These are phyloP conservation scores for Trichosporon ovoides DNA, from an alignment of 1,284 basidiomycete species.

Conservation along the genomic window DNA sequence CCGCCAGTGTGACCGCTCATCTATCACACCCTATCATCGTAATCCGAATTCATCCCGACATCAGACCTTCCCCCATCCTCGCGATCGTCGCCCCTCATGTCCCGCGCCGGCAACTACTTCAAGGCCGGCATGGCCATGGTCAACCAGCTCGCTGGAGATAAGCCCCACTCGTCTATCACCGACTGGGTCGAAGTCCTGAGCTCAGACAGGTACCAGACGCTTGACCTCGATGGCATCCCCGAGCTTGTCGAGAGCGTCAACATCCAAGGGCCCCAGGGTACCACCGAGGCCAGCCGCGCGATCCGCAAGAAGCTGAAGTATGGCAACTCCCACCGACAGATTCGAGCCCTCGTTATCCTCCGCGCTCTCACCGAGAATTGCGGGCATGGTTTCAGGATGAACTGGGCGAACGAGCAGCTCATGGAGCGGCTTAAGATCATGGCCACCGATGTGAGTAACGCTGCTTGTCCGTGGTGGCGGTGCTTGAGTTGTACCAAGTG, in stretches of 20 bases:
- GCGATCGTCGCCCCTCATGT: slow-evolving; percentile 24
- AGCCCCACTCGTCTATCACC: slow-evolving; percentile 70
- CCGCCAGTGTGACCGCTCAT: neutral
- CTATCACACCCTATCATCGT: neutral
- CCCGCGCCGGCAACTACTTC: slow-evolving; percentile 34
- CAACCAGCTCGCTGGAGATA: slow-evolving; percentile 39
- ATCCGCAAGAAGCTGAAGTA: slow-evolving; percentile 97
- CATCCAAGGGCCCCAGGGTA: slow-evolving; percentile 68
- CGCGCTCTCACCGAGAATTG: slow-evolving; percentile 88
- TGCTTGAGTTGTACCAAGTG: neutral
- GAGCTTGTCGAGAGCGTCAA: slow-evolving; percentile 89
- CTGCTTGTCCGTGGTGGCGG: neutral
- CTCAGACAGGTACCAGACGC: slow-evolving; percentile 62
- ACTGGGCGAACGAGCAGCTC: slow-evolving; percentile 75
- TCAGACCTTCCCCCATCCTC: too few species aligned
- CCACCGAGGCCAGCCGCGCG: slow-evolving; percentile 73
- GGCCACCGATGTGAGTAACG: slow-evolving; percentile 56
- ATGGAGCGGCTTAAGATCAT: slow-evolving; percentile 74
- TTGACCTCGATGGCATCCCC: slow-evolving; percentile 85
- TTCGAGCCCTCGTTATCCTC: slow-evolving; percentile 83
- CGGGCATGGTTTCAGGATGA: slow-evolving; percentile 64
- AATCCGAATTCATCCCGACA: neutral
- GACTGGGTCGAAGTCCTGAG: slow-evolving; percentile 88
- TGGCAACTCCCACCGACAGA: slow-evolving; percentile 82
- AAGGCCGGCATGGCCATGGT: slow-evolving; percentile 34